Evolutionary conservation across 108 stramenopile species (phyloP).

Genomic region (Cyclotella sp.): DNA sequence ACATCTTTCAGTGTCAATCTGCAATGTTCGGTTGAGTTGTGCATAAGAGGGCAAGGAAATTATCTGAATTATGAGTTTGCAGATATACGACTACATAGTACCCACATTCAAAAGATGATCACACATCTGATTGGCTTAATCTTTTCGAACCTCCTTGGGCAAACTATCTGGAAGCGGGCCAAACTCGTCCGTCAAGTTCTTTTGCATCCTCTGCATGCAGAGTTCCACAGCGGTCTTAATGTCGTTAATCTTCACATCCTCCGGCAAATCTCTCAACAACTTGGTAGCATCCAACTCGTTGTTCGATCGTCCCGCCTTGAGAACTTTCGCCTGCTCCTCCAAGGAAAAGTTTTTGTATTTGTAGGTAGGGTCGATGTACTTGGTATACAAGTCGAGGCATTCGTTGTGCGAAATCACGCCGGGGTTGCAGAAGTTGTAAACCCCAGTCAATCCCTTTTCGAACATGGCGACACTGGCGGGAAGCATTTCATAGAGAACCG

Average conservation of each 20-base stretch:
- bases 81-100: no score
- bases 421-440: slow-evolving; percentile 99
- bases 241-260: slow-evolving; percentile 88
- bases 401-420: slow-evolving; percentile 99
- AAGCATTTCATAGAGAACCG: slow-evolving; percentile 96
- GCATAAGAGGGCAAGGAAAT: no score
- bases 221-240: slow-evolving; percentile 91
- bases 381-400: slow-evolving; percentile 96
- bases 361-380: slow-evolving; percentile 98
- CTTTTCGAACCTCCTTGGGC: slow-evolving; percentile 63
- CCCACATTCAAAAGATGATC: no score
- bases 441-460: slow-evolving; percentile 88
- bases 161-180: slow-evolving; percentile 83
- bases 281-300: slow-evolving; percentile 98
- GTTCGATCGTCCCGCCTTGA: slow-evolving; percentile 97
- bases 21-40: no score
- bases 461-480: slow-evolving; percentile 95
- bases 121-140: slow-evolving; percentile 5
- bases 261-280: slow-evolving; percentile 92
- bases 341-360: slow-evolving; percentile 96
- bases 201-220: slow-evolving; percentile 96
- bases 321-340: slow-evolving; percentile 92
- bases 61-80: no score
- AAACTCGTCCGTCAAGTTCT: slow-evolving; percentile 83
- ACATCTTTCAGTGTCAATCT: no score